Percentiles rank a stretch among this genome's conserved stretches.
Evolutionary conservation across 2,329 filamentous ascomycete species (phyloP).

Genomic region (Chrysoporthe deuterocubensis): DNA sequence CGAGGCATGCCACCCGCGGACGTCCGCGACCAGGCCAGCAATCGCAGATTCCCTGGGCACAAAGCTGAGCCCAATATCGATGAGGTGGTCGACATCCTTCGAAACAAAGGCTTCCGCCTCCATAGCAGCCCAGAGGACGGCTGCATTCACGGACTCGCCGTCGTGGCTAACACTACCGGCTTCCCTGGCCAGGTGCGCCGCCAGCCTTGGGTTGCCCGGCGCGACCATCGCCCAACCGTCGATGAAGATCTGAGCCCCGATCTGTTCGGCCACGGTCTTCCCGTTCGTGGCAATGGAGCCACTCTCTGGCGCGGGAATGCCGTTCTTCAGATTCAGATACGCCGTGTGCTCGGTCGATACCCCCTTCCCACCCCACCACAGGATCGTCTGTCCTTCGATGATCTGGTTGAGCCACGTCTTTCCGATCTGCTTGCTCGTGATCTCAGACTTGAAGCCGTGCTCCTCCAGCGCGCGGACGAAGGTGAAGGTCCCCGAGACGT

Average conservation of each 20-base stretch:
- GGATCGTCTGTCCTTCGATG: constrained; percentile 38
- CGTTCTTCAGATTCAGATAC: constrained; percentile 42
- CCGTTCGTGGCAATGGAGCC: constrained; percentile 38
- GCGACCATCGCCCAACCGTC: constrained; percentile 43
- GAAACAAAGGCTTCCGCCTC: constrained; percentile 43
- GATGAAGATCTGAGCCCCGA: constrained; percentile 45
- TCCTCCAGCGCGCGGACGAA: constrained; percentile 43
- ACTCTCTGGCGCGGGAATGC: constrained; percentile 40
- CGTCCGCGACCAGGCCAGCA: constrained; percentile 35
- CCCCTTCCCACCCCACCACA: constrained; percentile 46
- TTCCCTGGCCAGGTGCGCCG: constrained; percentile 38
- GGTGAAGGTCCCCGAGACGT: constrained; percentile 41
- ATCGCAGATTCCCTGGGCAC: constrained; percentile 38
- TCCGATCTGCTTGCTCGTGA: constrained; percentile 34
- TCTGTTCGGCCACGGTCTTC: constrained; percentile 41
- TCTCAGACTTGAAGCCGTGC: constrained; percentile 30
- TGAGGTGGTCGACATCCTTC: constrained; percentile 38
- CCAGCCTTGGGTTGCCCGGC: constrained; percentile 38
- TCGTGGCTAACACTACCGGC: constrained; percentile 45
- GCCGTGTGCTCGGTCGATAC: constrained; percentile 45
- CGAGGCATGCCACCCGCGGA: constrained; percentile 36
- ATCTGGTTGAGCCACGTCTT: constrained; percentile 41
- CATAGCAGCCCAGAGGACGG: constrained; percentile 45
- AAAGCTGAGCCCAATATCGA: constrained; percentile 37
- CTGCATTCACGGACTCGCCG: constrained; percentile 43